phyloP scores from a whole-genome alignment of 1,284 basidiomycete genomes.

The Anthracocystis walkeri region DNA sequence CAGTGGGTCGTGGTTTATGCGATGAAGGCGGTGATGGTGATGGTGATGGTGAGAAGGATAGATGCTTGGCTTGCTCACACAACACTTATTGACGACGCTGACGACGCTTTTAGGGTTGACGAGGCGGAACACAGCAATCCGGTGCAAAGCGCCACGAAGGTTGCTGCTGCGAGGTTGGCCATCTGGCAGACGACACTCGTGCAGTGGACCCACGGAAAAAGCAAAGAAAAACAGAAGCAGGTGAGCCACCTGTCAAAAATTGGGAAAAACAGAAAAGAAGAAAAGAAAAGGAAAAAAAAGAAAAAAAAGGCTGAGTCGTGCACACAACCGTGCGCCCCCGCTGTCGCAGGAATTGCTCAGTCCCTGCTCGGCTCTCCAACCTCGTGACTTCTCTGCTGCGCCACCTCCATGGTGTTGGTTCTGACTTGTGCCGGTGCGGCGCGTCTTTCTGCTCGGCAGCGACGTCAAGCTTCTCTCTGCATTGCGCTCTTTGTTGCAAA shows the following conservation, averaged over 20 bases:
- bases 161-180: no score
- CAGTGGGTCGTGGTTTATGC: not conserved
- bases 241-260: not conserved
- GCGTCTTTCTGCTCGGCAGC: not conserved
- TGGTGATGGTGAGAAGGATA: slow-evolving; percentile 15
- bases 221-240: not conserved
- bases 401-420: no score
- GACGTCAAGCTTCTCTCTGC: not conserved
- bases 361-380: not conserved
- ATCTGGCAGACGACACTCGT: slow-evolving; percentile 10
- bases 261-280: no score
- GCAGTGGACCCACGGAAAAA: not conserved
- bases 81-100: slow-evolving; percentile 34
- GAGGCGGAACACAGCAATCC: slow-evolving; percentile 17
- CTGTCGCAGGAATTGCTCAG: slow-evolving; percentile 1
- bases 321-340: not conserved
- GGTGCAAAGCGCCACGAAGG: not conserved
- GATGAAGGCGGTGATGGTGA: slow-evolving; percentile 7
- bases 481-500: not conserved
- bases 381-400: not conserved
- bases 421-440: no score
- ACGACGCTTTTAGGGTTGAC: slow-evolving; percentile 23
- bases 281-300: not conserved
- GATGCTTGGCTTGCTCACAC: not conserved
- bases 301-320: slow-evolving; percentile 1